Evolutionary conservation across 2,329 filamentous ascomycete genomes (phyloP), one percentile per base, ranked within the genome.

Genomic region (Talaromyces sp.): DNA sequence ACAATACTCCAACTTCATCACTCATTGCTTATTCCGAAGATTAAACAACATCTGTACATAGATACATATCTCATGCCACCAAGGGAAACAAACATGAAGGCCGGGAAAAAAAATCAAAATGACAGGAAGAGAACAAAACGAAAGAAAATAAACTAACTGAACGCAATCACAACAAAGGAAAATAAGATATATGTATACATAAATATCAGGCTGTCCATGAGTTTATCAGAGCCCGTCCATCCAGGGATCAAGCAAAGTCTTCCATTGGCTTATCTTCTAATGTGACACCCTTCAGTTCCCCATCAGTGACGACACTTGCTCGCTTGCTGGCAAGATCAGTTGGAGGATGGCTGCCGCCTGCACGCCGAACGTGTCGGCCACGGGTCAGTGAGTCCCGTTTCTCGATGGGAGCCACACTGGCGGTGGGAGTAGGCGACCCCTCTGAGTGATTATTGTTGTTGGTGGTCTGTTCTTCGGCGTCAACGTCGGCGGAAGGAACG

Each of bases 231-330:
- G n/a, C 22, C 31, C 24, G 7, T 45, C 22, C 22, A 9, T 58
- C 2, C 16, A 16, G 43, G 43, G 24, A 63, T 39, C 50, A 66
- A 19, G 63, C 56, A 68, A 72, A 91, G 77, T 91, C 88, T 78
- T 92, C 88, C 88, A 92, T 91, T n/a, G 90, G 88, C 77, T 86
- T 88, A 75, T 93, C 90, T 72, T 87, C 87, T 72, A 93, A 81
- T 69, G 87, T 88, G 48, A 92, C 89, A 7, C 88, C 76, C 54
- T 79, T 76, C 66, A 75, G 75, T 68, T 80, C 77, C 65, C 74
- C 75, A 47, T 76, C 76, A 19, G 71, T 75, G n/a, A 72, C 75
- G 56, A 78, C 58, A 68, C 75, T 77, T 66, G 73, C 76, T 41
- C 73, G 70, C 65, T 75, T 75, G 67, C 71, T 72, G 4, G 58